Base-by-base conservation (phyloP, 352 stramenopile genomes). In the Pythium scleroteichum region DNA sequence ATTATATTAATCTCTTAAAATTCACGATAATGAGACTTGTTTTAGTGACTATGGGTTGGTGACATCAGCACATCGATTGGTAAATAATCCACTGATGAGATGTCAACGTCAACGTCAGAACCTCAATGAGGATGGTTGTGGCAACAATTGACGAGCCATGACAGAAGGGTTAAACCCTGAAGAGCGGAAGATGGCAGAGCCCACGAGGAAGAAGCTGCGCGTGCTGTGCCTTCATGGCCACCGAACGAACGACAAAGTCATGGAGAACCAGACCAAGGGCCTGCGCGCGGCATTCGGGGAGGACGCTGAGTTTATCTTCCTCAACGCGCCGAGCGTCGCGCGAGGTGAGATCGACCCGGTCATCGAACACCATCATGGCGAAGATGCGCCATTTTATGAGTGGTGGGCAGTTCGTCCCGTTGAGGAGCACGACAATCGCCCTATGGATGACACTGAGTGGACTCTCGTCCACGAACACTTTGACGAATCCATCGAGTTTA, bases 221-320 rank as follows among this genome's bases (percentile, higher is more conserved):
- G 76, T 90, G 48, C 70, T 92, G 35, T 92, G 81, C 54, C 71
- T 92, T 5, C 85, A 92, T 45, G 84, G 84, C 42, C 82, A 82
- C 59, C 84, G 82, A 38, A 90, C 80, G 4, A 94, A 94, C 47
- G 39, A 47, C 35, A 76, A 83, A 56, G 78, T 94, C 41, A 92
- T 94, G 82, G 55, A 82, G 57, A 75, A 72, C 57, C 85, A 94
- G 65, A 81, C 68, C 6, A 76, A 73, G 14, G 78, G 77, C 0
- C 53, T 94, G 19, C 80, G 76, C 23, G 61, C 82, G 2, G 78
- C 72, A n/a, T 62, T 94, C 27, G 85, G 79, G 6, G 70, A 77
- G 27, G 66, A 70, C 27, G 71, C 77, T 45, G 85, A 91, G 66
- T 92, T 88, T 53, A 67, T 88, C 42, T 92, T 83, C 49, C 63